Evolutionary conservation across 106 monocot species (phyloP), one percentile per base, ranked within the genome.

Genomic region (Dendrobium nobile): DNA sequence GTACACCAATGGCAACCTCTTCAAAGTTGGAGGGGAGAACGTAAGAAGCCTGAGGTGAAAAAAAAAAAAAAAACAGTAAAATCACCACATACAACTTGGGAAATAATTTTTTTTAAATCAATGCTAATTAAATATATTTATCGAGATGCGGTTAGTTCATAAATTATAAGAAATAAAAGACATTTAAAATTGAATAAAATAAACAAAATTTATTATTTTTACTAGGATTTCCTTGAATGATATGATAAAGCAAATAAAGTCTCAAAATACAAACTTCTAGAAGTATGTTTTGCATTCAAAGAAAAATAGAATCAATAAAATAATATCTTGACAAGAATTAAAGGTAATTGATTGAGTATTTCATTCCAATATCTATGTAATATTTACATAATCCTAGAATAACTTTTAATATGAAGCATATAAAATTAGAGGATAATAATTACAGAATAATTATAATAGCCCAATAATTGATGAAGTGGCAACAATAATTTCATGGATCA

Each of bases 21-120:
- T 97, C 97, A 87, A 97, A 97, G 84, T 97, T 97, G 48, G 90
- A 90, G 56, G 97, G 97, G 80, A 97, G 94, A 82, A 83, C 79
- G 61, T 87, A 89, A 0, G 81, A 92, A 55, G 81, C 83, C 97
- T 97, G 82, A 82, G 86, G 82, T 40, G 26, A 79, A 67, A 85
- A 26, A 59, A 54, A n/a, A n/a, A n/a, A n/a, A 3, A 26, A 47
- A 2, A 26, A 43, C 9, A 10, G 22, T 61, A 70, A 70, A 65
- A 70, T 70, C 9, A 70, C 13, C 37, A 22, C 9, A 70, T 33
- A 37, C 28, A 37, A 61, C 3, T 61, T 61, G 61, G 20, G 20
- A 0, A 59, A 59, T 19, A 2, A 4, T 59, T 59, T 4, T 19
- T 59, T 0, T 19, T 20, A 18, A 22, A 61, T n/a, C n/a, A 61